phyloP scores from a whole-genome alignment of 768 basidiomycete genomes.

The Paxillus rubicundulus region DNA sequence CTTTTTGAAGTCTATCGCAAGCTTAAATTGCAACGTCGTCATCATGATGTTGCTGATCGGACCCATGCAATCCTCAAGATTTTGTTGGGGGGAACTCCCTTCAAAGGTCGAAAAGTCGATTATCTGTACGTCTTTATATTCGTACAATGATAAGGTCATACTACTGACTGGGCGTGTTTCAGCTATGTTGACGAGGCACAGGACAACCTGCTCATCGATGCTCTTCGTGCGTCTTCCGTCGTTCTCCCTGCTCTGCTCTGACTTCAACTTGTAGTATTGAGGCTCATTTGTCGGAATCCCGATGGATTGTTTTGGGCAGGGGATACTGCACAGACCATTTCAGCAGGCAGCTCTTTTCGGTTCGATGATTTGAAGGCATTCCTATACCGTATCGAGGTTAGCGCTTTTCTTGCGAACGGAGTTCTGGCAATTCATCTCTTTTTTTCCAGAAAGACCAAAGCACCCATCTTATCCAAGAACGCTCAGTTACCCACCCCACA shows the following conservation, averaged over 20 bases:
- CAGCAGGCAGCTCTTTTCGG: slow-evolving; percentile 66
- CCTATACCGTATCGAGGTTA: slow-evolving; percentile 59
- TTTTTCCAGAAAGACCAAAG: slow-evolving; percentile 23
- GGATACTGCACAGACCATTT: slow-evolving; percentile 78
- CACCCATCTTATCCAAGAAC: slow-evolving; percentile 8
- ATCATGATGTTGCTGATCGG: slow-evolving; percentile 63
- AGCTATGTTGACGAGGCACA: slow-evolving; percentile 75
- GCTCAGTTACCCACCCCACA: slow-evolving; percentile 23
- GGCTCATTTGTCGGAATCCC: slow-evolving; percentile 59
- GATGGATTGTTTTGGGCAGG: slow-evolving; percentile 77
- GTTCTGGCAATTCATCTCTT: not conserved
- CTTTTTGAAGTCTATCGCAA: slow-evolving; percentile 53
- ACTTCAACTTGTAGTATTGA: slow-evolving; percentile 45
- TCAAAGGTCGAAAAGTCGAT: slow-evolving; percentile 48
- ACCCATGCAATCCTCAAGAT: slow-evolving; percentile 48
- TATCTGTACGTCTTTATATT: slow-evolving; percentile 43
- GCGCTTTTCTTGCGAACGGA: not conserved
- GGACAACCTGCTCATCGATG: slow-evolving; percentile 67
- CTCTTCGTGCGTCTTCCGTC: slow-evolving; percentile 41
- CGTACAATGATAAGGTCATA: not conserved
- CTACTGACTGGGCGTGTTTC: not conserved
- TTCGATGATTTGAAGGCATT: slow-evolving; percentile 73
- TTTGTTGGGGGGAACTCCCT: slow-evolving; percentile 24
- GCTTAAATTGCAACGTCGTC: slow-evolving; percentile 39
- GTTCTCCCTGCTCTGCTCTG: not conserved